Base-by-base conservation (phyloP, 192 early-diverging fungal species). In the Coemansia sp. region DNA sequence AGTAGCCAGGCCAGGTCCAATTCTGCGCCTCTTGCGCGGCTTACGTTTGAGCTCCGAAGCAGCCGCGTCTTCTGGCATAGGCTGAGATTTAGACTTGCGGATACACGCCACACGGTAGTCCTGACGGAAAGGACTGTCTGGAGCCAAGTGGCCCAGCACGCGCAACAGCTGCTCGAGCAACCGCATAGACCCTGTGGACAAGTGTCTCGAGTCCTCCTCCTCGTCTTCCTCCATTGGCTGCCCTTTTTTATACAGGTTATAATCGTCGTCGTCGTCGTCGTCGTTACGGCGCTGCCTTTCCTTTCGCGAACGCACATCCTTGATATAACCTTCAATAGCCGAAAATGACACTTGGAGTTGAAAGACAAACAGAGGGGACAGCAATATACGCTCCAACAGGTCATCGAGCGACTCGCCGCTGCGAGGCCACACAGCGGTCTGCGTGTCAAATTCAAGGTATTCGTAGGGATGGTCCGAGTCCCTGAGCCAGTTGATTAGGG, bases 381-480 rank as follows among this genome's bases (percentile, higher is more conserved):
- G 61, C 18, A 44, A 16, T 13, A 83, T 55, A 1, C 67, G 66
- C 5, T 42, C 22, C 43, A 78, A 65, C 15, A 78, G 36, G 38
- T 40, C 27, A 22, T 72, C 51, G 6, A 71, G 29, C 7, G 76
- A 63, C 12, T 27, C 55, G 10, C 49, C 34, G 0, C 40, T 22
- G 24, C 72, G 75, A 24, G 80, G 80, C 80, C 80, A 83, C 43
- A 83, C 80, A 1, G 69, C 52, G 16, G 76, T 83, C 38, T 62
- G 47, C 15, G 68, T 51, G 55, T 83, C 80, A 9, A 66, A 83
- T 22, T 83, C 80, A 4, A 16, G 62, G 20, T 78, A 73, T 49
- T 83, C 80, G 54, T 70, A 78, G n/a, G 33, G 55, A 41, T 67
- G 67, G 6, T 40, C 29, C 0, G 71, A 49, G 18, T 40, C 36